A percentile compares a stretch with the other conserved stretches of the same genome.
Conservation (phyloP, 257 asterid genomes). For the Pogostemon cablin region DNA sequence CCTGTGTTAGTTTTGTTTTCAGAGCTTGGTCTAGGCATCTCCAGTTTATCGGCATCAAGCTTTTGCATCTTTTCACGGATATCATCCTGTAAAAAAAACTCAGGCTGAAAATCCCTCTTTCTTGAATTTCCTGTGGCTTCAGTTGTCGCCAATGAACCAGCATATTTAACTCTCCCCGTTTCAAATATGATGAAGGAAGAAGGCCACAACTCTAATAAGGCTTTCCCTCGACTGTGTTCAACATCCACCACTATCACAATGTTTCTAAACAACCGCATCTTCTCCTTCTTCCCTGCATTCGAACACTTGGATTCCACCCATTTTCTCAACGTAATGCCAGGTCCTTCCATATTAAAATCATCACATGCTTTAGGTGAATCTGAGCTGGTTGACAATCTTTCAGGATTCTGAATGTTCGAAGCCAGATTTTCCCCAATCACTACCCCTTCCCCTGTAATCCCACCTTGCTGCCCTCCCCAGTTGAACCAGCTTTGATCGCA, state of each 20-base stretch:
- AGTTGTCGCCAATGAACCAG: constrained; percentile 33
- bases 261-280: constrained; percentile 40
- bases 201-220: constrained; percentile 42
- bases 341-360: neutral
- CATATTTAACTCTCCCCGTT: constrained; percentile 38
- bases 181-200: constrained; percentile 39
- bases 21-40: neutral
- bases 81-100: constrained; percentile 9
- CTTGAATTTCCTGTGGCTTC: constrained; percentile 26
- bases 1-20: neutral
- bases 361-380: too few species aligned
- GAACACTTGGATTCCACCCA: constrained; percentile 38
- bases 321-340: constrained; percentile 45
- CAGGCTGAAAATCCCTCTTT: constrained; percentile 37
- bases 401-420: too few species aligned
- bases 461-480: too few species aligned
- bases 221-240: constrained; percentile 37
- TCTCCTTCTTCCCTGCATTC: constrained; percentile 32
- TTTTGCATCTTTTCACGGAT: constrained; percentile 35
- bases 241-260: constrained; percentile 41
- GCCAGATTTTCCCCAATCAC: too few species aligned
- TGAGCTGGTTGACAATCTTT: too few species aligned
- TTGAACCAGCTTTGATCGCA: too few species aligned
- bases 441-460: too few species aligned
- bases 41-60: constrained; percentile 5